These are phyloP conservation scores for Straminergon stramineum DNA, from an alignment of 225 moss, liverwort and hornwort species.

Conservation along the genomic window DNA sequence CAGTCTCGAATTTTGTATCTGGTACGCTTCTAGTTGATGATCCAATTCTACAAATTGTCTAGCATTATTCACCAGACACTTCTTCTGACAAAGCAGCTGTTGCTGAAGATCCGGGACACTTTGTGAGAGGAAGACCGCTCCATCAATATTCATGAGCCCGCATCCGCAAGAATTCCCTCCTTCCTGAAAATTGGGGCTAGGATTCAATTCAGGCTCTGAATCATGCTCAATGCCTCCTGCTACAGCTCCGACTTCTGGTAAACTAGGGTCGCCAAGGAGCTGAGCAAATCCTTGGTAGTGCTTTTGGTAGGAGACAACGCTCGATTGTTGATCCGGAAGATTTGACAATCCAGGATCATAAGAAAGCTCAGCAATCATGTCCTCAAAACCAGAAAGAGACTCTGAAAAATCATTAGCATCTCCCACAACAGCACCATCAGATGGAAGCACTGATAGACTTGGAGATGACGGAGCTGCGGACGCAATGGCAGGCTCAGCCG, in stretches of 20 bases:
- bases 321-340: too few species aligned
- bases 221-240: background rate
- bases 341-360: background rate
- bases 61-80: background rate
- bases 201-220: background rate
- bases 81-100: background rate
- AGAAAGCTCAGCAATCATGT: background rate
- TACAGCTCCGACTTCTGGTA: background rate
- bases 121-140: too few species aligned
- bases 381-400: too few species aligned
- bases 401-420: fast-evolving
- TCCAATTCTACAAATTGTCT: background rate
- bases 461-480: background rate
- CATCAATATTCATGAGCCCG: background rate
- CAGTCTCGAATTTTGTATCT: too few species aligned
- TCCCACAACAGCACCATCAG: background rate
- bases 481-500: background rate
- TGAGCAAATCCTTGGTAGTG: background rate
- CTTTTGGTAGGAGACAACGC: too few species aligned
- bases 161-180: background rate
- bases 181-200: too few species aligned
- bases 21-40: background rate
- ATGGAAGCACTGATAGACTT: background rate
- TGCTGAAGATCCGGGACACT: background rate
- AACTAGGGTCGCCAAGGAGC: background rate